A percentile compares a stretch with the other conserved stretches of the same genome.
phyloP scores from a whole-genome alignment of 345 rosid species.

The Nasturtium officinale region DNA sequence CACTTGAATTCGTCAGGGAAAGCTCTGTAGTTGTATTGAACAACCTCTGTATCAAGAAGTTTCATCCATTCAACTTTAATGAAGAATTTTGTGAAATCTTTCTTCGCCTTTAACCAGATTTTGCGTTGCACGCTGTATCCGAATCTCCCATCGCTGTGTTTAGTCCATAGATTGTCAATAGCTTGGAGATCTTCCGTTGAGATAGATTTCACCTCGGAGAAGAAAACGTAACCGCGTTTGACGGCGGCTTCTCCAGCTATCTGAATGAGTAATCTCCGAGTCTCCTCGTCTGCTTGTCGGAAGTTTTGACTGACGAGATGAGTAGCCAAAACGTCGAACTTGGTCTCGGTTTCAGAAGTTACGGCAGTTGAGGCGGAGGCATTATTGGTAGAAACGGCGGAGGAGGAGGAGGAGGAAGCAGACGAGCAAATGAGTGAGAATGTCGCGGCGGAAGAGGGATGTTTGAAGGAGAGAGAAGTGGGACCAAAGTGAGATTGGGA shows the following conservation, averaged over 20 bases:
- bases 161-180: constrained; percentile 75
- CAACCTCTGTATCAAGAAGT: constrained; percentile 81
- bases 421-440: constrained; percentile 41
- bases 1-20: constrained; percentile 83
- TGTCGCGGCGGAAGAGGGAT: constrained; percentile 44
- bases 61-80: constrained; percentile 95
- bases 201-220: constrained; percentile 89
- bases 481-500: constrained; percentile 43
- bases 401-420: constrained; percentile 37
- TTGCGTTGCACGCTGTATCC: constrained; percentile 84
- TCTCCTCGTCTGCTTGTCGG: constrained; percentile 89
- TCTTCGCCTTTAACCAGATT: constrained; percentile 62
- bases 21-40: constrained; percentile 81
- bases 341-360: constrained; percentile 42
- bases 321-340: constrained; percentile 64
- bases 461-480: constrained; percentile 48
- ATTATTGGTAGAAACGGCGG: constrained; percentile 37
- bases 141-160: constrained; percentile 66
- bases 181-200: constrained; percentile 58
- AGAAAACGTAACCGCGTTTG: constrained; percentile 90
- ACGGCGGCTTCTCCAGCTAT: constrained; percentile 77
- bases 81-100: constrained; percentile 77
- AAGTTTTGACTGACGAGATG: constrained; percentile 67
- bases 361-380: constrained; percentile 43
- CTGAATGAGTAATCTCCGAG: constrained; percentile 76